Base-by-base conservation (phyloP, 257 asterid genomes). In the Galeopsis tetrahit region DNA sequence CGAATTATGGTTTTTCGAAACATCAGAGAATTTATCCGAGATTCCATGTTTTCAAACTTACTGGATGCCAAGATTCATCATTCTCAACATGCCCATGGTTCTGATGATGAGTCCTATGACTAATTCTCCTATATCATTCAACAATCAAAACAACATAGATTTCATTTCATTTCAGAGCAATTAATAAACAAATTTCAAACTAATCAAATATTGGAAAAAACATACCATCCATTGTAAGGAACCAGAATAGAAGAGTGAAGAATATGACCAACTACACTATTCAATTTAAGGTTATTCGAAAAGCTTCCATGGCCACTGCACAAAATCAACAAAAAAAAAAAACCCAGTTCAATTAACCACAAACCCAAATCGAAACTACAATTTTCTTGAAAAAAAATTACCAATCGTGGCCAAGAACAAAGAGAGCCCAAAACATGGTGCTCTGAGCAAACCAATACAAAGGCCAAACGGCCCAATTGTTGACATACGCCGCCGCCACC, bases 261-360 rank as follows among this genome's bases (percentile, higher is more conserved):
- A 33, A 95, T 56, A 86, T 95, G 99, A 17, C 99, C 99, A 67
- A 72, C 91, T 2, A 92, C 96, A 79, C 96, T 88, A 46, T 95
- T 95, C 82, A 95, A 60, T 78, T 82, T 92, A 28, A 78, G 89
- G 64, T 92, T 56, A 76, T 72, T 87, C 2, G 98, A 92, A 82
- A 95, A 92, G 80, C 99, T 92, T n/a, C 98, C 99, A 87, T 95
- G 99, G 2, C 99, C 99, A 83, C 97, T 91, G 96, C 94, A 81
- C 7, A 70, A 70, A 58, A 15, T 35, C 55, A 73, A 78, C 6
- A 60, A 65, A 21, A 42, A 1, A 57, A 14, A 5, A 51, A 11
- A 52, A 7, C 32, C 34, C 48, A 62, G 7, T 2, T 6, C 4
- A 34, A 57, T 57, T 57, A 38, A 32, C 9, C 62, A 6, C 14